Percentiles rank a stretch among this genome's conserved stretches.
phyloP scores from a whole-genome alignment of 768 basidiomycete species.

The Podaxis mareebaensis region DNA sequence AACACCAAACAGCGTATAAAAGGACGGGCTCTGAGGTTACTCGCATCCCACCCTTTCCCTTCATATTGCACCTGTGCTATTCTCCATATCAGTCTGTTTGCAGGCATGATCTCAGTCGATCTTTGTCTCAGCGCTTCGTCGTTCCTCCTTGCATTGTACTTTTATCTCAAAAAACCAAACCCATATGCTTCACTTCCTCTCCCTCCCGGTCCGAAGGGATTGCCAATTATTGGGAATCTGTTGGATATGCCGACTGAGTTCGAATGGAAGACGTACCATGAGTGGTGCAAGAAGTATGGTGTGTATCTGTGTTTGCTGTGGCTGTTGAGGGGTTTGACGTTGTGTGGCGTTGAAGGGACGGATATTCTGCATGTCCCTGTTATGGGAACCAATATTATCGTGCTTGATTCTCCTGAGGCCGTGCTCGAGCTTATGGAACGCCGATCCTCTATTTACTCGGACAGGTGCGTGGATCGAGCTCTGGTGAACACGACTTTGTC shows the following conservation, averaged over 20 bases:
- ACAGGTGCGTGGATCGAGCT: conserved; percentile 21
- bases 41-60: too few relatives aligned
- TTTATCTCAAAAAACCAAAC: conserved; percentile 19
- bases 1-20: not conserved
- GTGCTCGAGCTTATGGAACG: conserved; percentile 44
- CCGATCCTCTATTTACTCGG: conserved; percentile 41
- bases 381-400: conserved; percentile 26
- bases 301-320: conserved; percentile 2
- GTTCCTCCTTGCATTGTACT: conserved; percentile 23
- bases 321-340: too few relatives aligned
- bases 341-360: conserved; percentile 20
- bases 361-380: conserved; percentile 31
- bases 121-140: conserved; percentile 16
- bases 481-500: not conserved
- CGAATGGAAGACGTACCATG: conserved; percentile 38
- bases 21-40: not conserved
- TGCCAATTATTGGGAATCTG: conserved; percentile 43
- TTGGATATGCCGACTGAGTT: conserved; percentile 36
- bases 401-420: conserved; percentile 39
- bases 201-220: conserved; percentile 43
- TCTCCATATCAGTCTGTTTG: conserved; percentile 1
- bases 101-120: conserved; percentile 18
- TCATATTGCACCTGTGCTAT: not conserved
- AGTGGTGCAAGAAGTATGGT: conserved; percentile 41
- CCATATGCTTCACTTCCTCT: conserved; percentile 23